Percentiles rank a stretch among this genome's conserved stretches.
These are phyloP conservation scores for Nicotiana undulata DNA, from an alignment of 257 asterid species.

Conservation along the genomic window DNA sequence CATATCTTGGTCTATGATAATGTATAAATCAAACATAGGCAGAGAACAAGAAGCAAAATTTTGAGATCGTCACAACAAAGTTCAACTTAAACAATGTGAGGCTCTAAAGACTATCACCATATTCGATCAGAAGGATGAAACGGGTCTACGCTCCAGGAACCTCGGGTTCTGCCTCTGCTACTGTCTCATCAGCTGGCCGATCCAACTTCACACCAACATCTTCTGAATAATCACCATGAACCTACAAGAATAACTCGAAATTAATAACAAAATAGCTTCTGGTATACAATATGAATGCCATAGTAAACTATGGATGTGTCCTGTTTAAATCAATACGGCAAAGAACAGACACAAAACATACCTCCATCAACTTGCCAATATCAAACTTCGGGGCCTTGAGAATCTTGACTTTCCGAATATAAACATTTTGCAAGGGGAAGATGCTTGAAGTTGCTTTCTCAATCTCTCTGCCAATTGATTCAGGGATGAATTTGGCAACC, in stretches of 20 bases:
- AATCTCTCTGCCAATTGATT: slow-evolving; percentile 34
- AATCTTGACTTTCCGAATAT: slow-evolving; percentile 30
- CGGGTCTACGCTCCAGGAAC: slow-evolving; percentile 5
- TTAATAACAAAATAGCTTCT: not conserved
- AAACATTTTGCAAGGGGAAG: slow-evolving; percentile 33
- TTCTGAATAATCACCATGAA: slow-evolving; percentile 32
- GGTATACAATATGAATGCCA: not conserved
- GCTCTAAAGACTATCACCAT: slow-evolving; percentile 1
- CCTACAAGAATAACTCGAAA: slow-evolving; percentile 5
- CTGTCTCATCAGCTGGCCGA: slow-evolving; percentile 7
- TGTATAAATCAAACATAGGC: not conserved
- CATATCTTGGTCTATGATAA: slow-evolving; percentile 5
- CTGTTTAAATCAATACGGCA: not conserved
- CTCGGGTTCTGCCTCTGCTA: slow-evolving; percentile 9
- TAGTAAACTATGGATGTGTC: not conserved
- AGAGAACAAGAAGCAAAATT: not conserved
- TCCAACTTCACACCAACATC: slow-evolving; percentile 38
- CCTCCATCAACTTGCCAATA: slow-evolving; percentile 37
- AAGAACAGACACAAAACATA: not conserved
- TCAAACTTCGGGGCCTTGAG: slow-evolving; percentile 34
- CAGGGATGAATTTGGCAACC: slow-evolving; percentile 30
- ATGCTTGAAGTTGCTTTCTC: slow-evolving; percentile 36
- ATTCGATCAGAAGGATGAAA: not conserved
- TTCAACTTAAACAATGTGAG: slow-evolving; percentile 2
- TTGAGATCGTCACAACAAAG: not conserved